These are phyloP conservation scores for Emergomyces pasteurianus DNA, from an alignment of 2,329 filamentous ascomycete genomes.

Conservation along the genomic window DNA sequence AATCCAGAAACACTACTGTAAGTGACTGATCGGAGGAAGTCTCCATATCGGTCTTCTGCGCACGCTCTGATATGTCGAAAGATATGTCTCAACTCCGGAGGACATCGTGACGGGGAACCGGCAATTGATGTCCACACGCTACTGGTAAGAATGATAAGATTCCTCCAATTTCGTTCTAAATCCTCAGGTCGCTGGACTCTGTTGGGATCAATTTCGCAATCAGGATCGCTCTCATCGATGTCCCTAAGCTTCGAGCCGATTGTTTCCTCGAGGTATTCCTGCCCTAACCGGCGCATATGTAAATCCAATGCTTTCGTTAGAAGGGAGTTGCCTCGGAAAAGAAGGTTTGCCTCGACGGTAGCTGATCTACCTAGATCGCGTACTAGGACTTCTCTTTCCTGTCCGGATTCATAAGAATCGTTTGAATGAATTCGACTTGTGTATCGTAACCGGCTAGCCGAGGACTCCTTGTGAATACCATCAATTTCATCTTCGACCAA, in stretches of 20 bases:
- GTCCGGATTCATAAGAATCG: slow-evolving; percentile 43
- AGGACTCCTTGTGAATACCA: slow-evolving; percentile 70
- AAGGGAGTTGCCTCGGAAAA: slow-evolving; percentile 90
- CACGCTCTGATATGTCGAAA: slow-evolving; percentile 87
- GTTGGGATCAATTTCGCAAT: slow-evolving; percentile 92
- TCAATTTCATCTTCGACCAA: slow-evolving; percentile 96
- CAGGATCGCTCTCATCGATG: slow-evolving; percentile 79
- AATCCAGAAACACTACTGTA: slow-evolving; percentile 96
- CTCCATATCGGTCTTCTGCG: slow-evolving; percentile 86
- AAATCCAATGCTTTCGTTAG: slow-evolving; percentile 88
- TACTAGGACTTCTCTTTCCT: slow-evolving; percentile 49
- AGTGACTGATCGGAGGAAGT: slow-evolving; percentile 76
- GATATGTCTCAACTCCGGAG: slow-evolving; percentile 69
- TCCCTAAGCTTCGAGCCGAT: slow-evolving; percentile 75
- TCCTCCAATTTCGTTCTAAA: slow-evolving; percentile 70
- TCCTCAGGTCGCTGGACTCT: slow-evolving; percentile 57
- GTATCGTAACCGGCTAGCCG: slow-evolving; percentile 50
- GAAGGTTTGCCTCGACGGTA: slow-evolving; percentile 72
- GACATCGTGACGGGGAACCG: slow-evolving; percentile 60
- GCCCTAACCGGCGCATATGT: slow-evolving; percentile 88
- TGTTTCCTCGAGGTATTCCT: slow-evolving; percentile 81
- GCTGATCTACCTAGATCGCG: slow-evolving; percentile 53
- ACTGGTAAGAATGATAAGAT: slow-evolving; percentile 62
- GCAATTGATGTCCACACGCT: slow-evolving; percentile 78
- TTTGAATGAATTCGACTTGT: slow-evolving; percentile 53